phyloP scores from a whole-genome alignment of 192 early-diverging fungal genomes.

The Coemansia sp. region DNA sequence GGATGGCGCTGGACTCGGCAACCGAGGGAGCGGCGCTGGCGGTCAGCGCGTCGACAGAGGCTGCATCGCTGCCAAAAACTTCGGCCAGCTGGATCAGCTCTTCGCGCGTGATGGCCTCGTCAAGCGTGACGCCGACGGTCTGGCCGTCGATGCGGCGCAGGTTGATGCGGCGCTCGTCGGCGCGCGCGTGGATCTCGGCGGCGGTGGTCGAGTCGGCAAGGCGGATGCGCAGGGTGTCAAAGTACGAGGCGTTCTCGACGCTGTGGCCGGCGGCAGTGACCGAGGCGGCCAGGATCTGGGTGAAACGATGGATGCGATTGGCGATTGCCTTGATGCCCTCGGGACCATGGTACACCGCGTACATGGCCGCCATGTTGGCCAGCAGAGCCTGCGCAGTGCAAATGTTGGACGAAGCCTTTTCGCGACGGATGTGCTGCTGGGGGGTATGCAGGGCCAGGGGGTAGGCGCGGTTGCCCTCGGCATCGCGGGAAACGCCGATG shows the following conservation, averaged over 20 bases:
- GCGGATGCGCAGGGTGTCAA: constrained; percentile 92
- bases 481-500: constrained; percentile 94
- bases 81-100: constrained; percentile 79
- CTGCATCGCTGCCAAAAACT: constrained; percentile 71
- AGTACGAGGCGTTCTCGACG: constrained; percentile 82
- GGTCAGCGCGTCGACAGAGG: constrained; percentile 51
- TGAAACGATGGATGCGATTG: constrained; percentile 89
- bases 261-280: constrained; percentile 72
- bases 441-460: constrained; percentile 94
- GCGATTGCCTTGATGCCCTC: constrained; percentile 87
- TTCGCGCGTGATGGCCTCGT: constrained; percentile 83
- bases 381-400: constrained; percentile 98
- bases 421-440: constrained; percentile 98
- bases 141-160: constrained; percentile 73
- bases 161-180: constrained; percentile 79
- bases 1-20: constrained; percentile 55
- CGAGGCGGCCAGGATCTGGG: constrained; percentile 73
- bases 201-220: constrained; percentile 59
- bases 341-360: constrained; percentile 98
- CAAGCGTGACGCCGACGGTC: constrained; percentile 84
- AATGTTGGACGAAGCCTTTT: constrained; percentile 98
- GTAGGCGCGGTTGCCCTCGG: constrained; percentile 82
- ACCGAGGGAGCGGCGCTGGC: constrained; percentile 53
- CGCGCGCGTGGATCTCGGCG: constrained; percentile 65
- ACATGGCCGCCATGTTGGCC: constrained; percentile 99